Percentiles rank a stretch among this genome's conserved stretches.
These are phyloP conservation scores for Pistacia atlantica DNA, from an alignment of 345 rosid genomes.

Conservation along the genomic window DNA sequence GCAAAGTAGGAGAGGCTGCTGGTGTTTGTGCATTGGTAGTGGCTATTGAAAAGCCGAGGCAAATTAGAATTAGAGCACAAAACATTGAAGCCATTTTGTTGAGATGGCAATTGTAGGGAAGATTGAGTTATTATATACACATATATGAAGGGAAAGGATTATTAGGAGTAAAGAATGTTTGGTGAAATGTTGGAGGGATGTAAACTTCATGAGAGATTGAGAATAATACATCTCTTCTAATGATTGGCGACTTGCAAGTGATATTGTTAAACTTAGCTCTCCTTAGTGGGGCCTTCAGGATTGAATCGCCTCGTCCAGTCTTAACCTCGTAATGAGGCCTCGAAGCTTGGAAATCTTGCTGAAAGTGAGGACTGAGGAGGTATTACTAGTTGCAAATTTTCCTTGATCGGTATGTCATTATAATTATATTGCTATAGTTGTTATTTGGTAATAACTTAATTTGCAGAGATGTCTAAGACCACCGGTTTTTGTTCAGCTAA, in stretches of 20 bases:
- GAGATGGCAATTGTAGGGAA: conserved; percentile 27
- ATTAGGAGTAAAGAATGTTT: conserved; percentile 30
- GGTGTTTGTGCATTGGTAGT: conserved; percentile 68
- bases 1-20: conserved; percentile 60
- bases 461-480: neutral
- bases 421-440: neutral
- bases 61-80: conserved; percentile 40
- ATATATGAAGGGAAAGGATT: conserved; percentile 16
- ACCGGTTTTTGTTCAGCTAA: neutral
- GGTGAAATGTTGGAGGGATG: conserved; percentile 60
- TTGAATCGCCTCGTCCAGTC: neutral
- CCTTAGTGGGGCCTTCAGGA: neutral
- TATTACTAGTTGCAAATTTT: neutral
- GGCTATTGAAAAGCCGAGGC: conserved; percentile 40
- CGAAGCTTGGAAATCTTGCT: neutral
- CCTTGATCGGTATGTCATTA: neutral
- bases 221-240: conserved; percentile 53
- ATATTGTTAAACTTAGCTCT: neutral
- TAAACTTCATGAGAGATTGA: conserved; percentile 39
- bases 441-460: neutral
- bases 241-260: conserved; percentile 19
- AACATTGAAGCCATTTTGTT: conserved; percentile 48
- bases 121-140: conserved; percentile 29
- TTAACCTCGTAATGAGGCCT: neutral
- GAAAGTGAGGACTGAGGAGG: neutral